phyloP scores from a whole-genome alignment of 1,284 basidiomycete species.

The Rhodotorula sp. region DNA sequence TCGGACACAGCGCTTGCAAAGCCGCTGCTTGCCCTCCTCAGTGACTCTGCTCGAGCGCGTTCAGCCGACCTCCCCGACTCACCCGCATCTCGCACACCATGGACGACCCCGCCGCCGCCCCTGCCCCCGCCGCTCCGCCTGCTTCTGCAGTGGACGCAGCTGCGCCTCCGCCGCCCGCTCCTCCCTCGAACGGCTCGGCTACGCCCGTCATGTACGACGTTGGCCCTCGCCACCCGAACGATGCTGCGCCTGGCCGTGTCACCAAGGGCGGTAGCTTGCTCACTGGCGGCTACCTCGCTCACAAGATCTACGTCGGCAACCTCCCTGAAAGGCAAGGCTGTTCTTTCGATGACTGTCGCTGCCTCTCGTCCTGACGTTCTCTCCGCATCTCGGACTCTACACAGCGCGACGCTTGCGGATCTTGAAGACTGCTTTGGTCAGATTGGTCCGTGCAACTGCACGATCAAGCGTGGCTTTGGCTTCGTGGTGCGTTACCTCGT shows the following conservation, averaged over 20 bases:
- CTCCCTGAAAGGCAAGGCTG: conserved; percentile 37
- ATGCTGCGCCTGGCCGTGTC: conserved; percentile 30
- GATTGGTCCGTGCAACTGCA: conserved; percentile 43
- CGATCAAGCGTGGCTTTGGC: conserved; percentile 45
- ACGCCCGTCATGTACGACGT: neutral
- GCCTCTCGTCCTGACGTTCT: neutral
- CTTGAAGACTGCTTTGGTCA: conserved; percentile 47
- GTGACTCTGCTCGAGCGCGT: neutral
- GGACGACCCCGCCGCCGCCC: neutral
- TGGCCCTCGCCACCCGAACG: conserved; percentile 22
- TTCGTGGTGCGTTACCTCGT: conserved; percentile 39
- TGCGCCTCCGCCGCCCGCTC: neutral
- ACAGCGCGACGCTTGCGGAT: conserved; percentile 41
- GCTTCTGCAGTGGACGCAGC: neutral
- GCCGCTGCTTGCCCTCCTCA: neutral
- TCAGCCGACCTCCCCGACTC: no score
- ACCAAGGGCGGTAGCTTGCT: conserved; percentile 27
- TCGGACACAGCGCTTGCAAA: neutral
- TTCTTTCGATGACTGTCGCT: neutral
- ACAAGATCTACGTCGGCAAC: conserved; percentile 46
- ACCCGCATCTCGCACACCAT: neutral
- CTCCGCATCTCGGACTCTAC: neutral
- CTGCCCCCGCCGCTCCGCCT: neutral
- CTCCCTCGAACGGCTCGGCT: neutral
- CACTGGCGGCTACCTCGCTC: conserved; percentile 34